A percentile compares a stretch with the other conserved stretches of the same genome.
phyloP scores from a whole-genome alignment of 495 filamentous ascomycete genomes.

The Penicillium bialowiezense region DNA sequence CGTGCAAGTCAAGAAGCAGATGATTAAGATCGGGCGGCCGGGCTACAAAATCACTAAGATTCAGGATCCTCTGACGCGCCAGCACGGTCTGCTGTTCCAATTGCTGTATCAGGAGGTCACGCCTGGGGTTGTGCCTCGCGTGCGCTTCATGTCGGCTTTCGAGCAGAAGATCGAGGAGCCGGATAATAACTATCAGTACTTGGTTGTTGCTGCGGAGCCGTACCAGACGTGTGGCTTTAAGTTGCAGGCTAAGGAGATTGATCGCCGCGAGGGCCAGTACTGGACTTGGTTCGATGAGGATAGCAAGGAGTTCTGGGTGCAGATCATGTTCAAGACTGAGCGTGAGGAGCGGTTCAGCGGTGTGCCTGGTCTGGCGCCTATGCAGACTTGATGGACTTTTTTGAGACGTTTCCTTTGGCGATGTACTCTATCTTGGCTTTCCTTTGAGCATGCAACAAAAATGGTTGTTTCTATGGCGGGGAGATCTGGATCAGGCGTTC shows the following conservation, averaged over 20 bases:
- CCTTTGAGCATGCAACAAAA: slow-evolving; percentile 5
- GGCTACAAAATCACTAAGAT: slow-evolving; percentile 98
- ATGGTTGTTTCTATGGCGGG: slow-evolving; percentile 12
- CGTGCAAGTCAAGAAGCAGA: slow-evolving; percentile 79
- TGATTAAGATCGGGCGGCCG: slow-evolving; percentile 95
- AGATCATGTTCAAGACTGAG: slow-evolving; percentile 98
- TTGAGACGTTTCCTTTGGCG: background rate
- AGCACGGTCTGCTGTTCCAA: slow-evolving; percentile 90
- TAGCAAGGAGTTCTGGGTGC: slow-evolving; percentile 97
- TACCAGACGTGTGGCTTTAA: slow-evolving; percentile 98
- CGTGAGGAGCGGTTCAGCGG: slow-evolving; percentile 92
- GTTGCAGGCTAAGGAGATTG: slow-evolving; percentile 90
- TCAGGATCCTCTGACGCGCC: slow-evolving; percentile 82
- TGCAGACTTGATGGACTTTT: slow-evolving; percentile 20
- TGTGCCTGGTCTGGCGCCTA: slow-evolving; percentile 84
- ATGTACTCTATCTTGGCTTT: background rate
- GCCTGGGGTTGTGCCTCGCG: slow-evolving; percentile 68
- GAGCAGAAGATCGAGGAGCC: slow-evolving; percentile 95
- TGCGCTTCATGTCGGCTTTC: slow-evolving; percentile 96
- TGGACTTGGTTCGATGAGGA: slow-evolving; percentile 97
- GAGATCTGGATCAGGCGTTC: slow-evolving; percentile 18
- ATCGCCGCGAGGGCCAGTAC: slow-evolving; percentile 79
- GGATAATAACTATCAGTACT: slow-evolving; percentile 90
- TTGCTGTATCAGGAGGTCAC: slow-evolving; percentile 92
- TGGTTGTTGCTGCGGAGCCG: slow-evolving; percentile 93